Evolutionary conservation across 495 filamentous ascomycete species (phyloP), one percentile per base, ranked within the genome.

Genomic region (Xylaria castorea): DNA sequence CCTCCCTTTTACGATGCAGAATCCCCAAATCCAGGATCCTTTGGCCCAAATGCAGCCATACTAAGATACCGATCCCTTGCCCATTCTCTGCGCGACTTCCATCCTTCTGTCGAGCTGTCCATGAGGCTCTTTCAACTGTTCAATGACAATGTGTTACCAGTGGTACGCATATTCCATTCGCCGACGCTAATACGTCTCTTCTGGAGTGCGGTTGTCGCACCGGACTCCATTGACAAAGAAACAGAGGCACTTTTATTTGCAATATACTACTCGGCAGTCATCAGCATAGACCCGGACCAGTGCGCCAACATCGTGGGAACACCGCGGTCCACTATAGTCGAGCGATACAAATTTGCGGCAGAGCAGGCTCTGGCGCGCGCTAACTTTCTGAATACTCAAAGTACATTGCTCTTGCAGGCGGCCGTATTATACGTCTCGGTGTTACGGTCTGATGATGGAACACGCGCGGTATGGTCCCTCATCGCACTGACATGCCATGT

Each of bases 71-170:
- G 70, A n/a, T 72, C 73, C 22, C 60, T 72, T 40, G 40, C 64
- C 27, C 66, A 68, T 44, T 71, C 70, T 50, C 66, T 75, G 27
- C 65, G 46, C 40, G 69, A 64, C 30, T 76, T 89, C 25, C 89
- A 92, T 80, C 89, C 89, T 1, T 76, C 73, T 3, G 76, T 87
- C 4, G 81, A 76, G 46, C 46, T 75, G 20, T 72, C 76, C 18
- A 77, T 80, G 66, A 81, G 83, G 63, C 81, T 89, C 11, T 89
- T 86, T 85, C 87, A 88, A 75, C 79, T 84, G 1, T 89, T 86
- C 67, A 71, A 87, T 20, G 81, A 88, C 7, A 87, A 86, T 50
- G 83, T 89, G 27, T 79, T 86, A 71, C 84, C 85, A 8, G 70
- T 89, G 36, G 73, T 83, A 46, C 88, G 87, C 65, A 77, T 87